These are phyloP conservation scores for Puccinia horiana DNA, from an alignment of 1,284 basidiomycete genomes.

Conservation along the genomic window DNA sequence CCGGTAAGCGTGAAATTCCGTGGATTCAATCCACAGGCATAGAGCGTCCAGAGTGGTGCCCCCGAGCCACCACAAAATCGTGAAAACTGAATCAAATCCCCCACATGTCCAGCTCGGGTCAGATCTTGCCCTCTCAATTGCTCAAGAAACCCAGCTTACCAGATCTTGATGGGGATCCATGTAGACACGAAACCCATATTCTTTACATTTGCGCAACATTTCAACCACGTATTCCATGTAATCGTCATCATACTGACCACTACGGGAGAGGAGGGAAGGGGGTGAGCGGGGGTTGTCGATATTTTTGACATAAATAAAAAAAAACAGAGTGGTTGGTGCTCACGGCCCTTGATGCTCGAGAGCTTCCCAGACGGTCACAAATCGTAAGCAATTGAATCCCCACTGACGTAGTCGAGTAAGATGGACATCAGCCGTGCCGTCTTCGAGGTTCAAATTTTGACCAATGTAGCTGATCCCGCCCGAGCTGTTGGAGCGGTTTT, in stretches of 20 bases:
- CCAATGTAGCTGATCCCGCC: conserved; percentile 29
- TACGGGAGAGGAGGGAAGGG: conserved; percentile 60
- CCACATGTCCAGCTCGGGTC: background rate
- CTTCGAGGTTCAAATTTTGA: conserved; percentile 61
- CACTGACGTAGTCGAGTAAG: conserved; percentile 79
- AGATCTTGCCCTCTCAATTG: background rate
- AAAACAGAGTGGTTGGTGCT: conserved; percentile 60
- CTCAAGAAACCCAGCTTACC: conserved; percentile 65
- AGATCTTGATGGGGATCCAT: conserved; percentile 97
- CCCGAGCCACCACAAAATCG: conserved; percentile 95
- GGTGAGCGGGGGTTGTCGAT: background rate
- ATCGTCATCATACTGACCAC: conserved; percentile 83
- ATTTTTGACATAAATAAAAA: conserved; percentile 2
- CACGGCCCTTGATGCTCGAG: conserved; percentile 90
- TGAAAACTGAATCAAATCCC: conserved; percentile 74
- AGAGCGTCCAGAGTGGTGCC: conserved; percentile 90
- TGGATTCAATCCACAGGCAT: conserved; percentile 87
- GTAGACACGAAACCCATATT: conserved; percentile 86
- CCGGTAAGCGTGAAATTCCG: conserved; percentile 79
- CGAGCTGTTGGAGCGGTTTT: background rate
- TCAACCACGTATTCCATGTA: conserved; percentile 89
- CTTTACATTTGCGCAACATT: conserved; percentile 84
- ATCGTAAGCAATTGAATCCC: conserved; percentile 93
- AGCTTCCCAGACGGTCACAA: conserved; percentile 91
- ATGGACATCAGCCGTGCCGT: conserved; percentile 84